Evolutionary conservation across 768 basidiomycete genomes (phyloP), one percentile per base, ranked within the genome.

Genomic region (Mycena epipterygia): DNA sequence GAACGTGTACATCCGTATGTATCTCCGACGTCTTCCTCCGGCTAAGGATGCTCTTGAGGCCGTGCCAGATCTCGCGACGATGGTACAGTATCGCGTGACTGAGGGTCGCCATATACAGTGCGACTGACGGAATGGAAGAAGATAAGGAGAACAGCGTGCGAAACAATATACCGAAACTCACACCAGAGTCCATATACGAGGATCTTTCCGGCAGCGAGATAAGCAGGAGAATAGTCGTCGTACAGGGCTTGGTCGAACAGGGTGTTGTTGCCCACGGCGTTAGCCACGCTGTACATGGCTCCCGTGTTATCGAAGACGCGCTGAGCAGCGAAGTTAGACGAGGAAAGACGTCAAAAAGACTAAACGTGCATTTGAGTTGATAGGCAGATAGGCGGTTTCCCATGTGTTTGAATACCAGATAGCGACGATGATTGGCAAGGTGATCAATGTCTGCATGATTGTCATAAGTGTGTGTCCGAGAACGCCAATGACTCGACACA

Each of bases 241-340:
- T 84, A 84, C 5, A 78, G 76, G 9, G 76, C 79, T 49, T 78
- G 51, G 65, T 84, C 79, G 56, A 86, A 74, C 6, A 73, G 57
- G 2, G 75, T 76, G 33, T 80, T 64, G n/a, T 79, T 55, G 29
- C 81, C 81, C 46, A 87, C 76, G 48, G 84, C 81, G 21, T 59
- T 73, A 11, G 81, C 59, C n/a, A 87, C 83, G 58, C 84, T 80
- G 78, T 85, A 88, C 8, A 72, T 0, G 3, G 46, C 66, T 23
- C 86, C 88, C 2, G 79, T 81, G 64, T 84, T 84, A 74, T 86
- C 85, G 58, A 80, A 88, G 42, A 83, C 84, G 56, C 25, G 67
- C 71, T 72, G 27, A 9, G 27, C 29, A 33, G 3, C 1, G 32
- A 7, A 8, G 29, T n/a, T 32, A 30, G 29, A 33, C 6, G 30